A percentile compares a stretch with the other conserved stretches of the same genome.
Conservation (phyloP, 176 grass and related monocot species). For the Luzula sylvatica region DNA sequence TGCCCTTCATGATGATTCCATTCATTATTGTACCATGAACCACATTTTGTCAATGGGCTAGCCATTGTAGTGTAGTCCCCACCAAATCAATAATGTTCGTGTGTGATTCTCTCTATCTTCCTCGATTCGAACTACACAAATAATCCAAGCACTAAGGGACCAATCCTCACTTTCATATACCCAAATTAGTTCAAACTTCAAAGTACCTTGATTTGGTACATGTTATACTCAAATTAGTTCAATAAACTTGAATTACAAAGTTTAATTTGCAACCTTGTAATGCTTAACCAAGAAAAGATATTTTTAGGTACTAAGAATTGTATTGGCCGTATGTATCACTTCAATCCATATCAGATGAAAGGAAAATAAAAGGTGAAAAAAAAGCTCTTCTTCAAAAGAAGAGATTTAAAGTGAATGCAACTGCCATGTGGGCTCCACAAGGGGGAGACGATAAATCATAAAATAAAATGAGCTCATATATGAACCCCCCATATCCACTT, state of each 20-base stretch:
- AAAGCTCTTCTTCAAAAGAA: neutral
- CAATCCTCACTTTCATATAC: no score
- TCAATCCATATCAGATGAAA: neutral
- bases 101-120: neutral
- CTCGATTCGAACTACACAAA: neutral
- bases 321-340: no score
- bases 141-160: neutral
- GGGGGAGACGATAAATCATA: neutral
- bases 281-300: no score
- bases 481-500: no score
- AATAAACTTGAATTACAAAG: neutral
- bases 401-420: constrained; percentile 19
- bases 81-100: constrained; percentile 15
- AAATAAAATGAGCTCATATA: neutral
- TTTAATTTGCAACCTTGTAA: neutral
- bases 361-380: constrained; percentile 12
- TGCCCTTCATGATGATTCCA: neutral
- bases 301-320: no score
- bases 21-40: neutral
- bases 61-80: neutral
- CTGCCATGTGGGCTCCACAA: constrained; percentile 3
- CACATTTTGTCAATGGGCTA: constrained; percentile 16
- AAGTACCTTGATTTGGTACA: no score
- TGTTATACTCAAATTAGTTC: neutral
- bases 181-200: no score